Evolutionary conservation across 306 rosid genomes (phyloP).

Genomic region (Prunus mongolica): DNA sequence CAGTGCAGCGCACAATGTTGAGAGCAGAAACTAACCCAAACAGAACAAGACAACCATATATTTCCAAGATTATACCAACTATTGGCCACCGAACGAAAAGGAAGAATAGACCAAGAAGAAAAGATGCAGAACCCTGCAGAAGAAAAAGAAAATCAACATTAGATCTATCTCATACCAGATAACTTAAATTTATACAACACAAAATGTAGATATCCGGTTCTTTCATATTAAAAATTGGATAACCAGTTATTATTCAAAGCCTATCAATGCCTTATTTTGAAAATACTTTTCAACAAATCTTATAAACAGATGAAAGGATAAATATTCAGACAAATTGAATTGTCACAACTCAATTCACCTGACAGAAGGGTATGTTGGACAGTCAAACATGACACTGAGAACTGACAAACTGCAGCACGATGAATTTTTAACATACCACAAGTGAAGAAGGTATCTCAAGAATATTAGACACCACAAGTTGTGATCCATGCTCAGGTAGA

Average conservation of each 20-base stretch:
- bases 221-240: not conserved
- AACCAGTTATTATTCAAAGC: not conserved
- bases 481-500: not conserved
- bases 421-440: not conserved
- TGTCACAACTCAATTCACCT: not conserved
- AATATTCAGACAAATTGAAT: not conserved
- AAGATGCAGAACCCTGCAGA: constrained; percentile 83
- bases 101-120: constrained; percentile 83
- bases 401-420: not conserved
- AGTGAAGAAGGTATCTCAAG: not conserved
- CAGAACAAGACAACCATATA: constrained; percentile 67
- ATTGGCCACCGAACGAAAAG: constrained; percentile 91
- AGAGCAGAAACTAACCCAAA: constrained; percentile 67
- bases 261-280: not conserved
- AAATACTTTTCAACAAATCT: not conserved
- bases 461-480: not conserved
- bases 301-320: not conserved
- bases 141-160: constrained; percentile 3
- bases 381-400: not conserved
- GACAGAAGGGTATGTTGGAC: not conserved
- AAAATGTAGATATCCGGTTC: not conserved
- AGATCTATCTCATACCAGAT: constrained; percentile 5
- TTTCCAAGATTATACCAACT: constrained; percentile 72
- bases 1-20: constrained; percentile 18
- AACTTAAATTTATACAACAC: not conserved